These are phyloP conservation scores for Dioscorea zingiberensis DNA, from an alignment of 106 monocot species.

Conservation along the genomic window DNA sequence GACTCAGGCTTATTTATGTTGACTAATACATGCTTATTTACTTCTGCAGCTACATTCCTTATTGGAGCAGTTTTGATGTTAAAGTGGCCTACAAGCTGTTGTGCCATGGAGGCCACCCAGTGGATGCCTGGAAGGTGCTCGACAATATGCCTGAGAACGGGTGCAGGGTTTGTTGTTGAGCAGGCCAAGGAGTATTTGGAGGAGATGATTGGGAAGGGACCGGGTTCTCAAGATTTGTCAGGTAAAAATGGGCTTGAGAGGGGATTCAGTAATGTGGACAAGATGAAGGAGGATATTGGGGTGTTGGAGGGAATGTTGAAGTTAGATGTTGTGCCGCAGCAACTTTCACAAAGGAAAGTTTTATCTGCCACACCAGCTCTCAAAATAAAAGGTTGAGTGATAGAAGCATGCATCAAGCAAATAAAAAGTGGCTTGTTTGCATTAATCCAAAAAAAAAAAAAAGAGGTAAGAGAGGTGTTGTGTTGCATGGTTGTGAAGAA, in stretches of 20 bases:
- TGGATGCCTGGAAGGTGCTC: slow-evolving; percentile 70
- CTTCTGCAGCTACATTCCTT: no score
- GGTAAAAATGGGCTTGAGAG: slow-evolving; percentile 52
- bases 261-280: slow-evolving; percentile 64
- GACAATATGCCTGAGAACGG: slow-evolving; percentile 58
- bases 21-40: no score
- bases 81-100: slow-evolving; percentile 76
- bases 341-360: no score
- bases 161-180: slow-evolving; percentile 45
- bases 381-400: no score
- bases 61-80: no score
- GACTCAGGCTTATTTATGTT: no score
- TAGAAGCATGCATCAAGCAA: no score
- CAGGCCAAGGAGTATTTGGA: slow-evolving; percentile 50
- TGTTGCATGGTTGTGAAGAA: no score
- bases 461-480: no score
- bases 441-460: no score
- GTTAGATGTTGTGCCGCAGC: slow-evolving; percentile 39
- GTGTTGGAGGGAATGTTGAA: slow-evolving; percentile 51
- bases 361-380: no score
- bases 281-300: slow-evolving; percentile 31
- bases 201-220: slow-evolving; percentile 47
- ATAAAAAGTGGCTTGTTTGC: no score
- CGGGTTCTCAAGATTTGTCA: slow-evolving; percentile 75
- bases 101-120: slow-evolving; percentile 54